phyloP scores from a whole-genome alignment of 345 rosid genomes.

The Acer saccharum region DNA sequence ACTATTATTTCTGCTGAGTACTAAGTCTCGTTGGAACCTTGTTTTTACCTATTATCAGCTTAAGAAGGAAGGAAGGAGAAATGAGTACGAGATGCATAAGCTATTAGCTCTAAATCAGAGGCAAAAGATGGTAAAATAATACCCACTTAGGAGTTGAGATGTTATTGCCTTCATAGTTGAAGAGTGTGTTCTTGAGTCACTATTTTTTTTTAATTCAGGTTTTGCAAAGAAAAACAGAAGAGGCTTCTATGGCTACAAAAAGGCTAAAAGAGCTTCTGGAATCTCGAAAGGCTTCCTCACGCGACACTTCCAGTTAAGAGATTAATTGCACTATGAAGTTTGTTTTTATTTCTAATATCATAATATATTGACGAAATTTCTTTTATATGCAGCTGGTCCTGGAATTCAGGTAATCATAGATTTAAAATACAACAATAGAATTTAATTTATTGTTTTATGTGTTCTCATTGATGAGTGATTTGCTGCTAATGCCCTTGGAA shows the following conservation, averaged over 20 bases:
- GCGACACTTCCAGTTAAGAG: slow-evolving; percentile 53
- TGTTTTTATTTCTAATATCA: slow-evolving; percentile 15
- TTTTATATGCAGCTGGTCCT: slow-evolving; percentile 50
- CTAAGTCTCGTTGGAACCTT: background rate
- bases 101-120: slow-evolving; percentile 90
- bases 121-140: slow-evolving; percentile 79
- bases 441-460: slow-evolving; percentile 7
- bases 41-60: slow-evolving; percentile 48
- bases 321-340: slow-evolving; percentile 18
- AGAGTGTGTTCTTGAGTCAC: slow-evolving; percentile 11
- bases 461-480: slow-evolving; percentile 11
- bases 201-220: slow-evolving; percentile 49
- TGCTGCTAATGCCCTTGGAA: background rate
- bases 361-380: slow-evolving; percentile 20
- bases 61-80: slow-evolving; percentile 96
- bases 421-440: background rate
- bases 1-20: background rate
- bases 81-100: slow-evolving; percentile 97
- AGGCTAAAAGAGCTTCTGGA: slow-evolving; percentile 93
- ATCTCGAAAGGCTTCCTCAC: slow-evolving; percentile 75
- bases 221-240: slow-evolving; percentile 96
- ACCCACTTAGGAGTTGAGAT: background rate
- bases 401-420: slow-evolving; percentile 72
- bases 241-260: slow-evolving; percentile 94
- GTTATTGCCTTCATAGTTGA: slow-evolving; percentile 14